Evolutionary conservation across 2,329 filamentous ascomycete species (phyloP).

Genomic region (Graphilbum ipis-grandicollis): DNA sequence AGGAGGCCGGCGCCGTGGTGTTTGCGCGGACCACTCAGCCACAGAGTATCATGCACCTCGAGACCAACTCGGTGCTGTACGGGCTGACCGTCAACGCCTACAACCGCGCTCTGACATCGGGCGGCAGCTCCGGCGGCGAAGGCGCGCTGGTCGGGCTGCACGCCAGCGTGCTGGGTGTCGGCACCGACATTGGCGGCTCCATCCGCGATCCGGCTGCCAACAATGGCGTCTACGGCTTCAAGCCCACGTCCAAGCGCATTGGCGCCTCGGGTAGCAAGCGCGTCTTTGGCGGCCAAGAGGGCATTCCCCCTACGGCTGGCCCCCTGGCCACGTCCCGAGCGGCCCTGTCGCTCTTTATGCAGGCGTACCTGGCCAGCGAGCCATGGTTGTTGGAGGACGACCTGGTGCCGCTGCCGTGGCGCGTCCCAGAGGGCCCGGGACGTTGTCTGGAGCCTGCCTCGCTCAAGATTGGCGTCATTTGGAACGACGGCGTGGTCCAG

Average conservation of each 20-base stretch:
- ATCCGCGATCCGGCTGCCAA: constrained; percentile 14
- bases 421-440: too few species aligned
- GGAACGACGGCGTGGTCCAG: constrained; percentile 18
- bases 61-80: constrained; percentile 19
- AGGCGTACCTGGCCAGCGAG: constrained; percentile 34
- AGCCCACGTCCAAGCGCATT: constrained; percentile 2
- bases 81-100: constrained; percentile 17
- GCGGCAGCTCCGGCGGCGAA: constrained; percentile 20
- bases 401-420: constrained; percentile 43
- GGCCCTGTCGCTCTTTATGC: constrained; percentile 29
- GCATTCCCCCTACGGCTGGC: neutral
- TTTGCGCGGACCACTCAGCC: constrained; percentile 11
- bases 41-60: constrained; percentile 11
- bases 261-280: neutral
- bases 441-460: neutral
- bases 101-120: constrained; percentile 16
- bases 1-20: constrained; percentile 11
- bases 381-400: constrained; percentile 52
- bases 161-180: constrained; percentile 21
- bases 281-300: neutral
- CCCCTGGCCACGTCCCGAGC: neutral
- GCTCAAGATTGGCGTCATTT: neutral
- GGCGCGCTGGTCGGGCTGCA: constrained; percentile 16
- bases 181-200: constrained; percentile 13
- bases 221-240: constrained; percentile 14